Evolutionary conservation across 2,329 filamentous ascomycete species (phyloP).

Genomic region (Sporothrix dimorphospora): DNA sequence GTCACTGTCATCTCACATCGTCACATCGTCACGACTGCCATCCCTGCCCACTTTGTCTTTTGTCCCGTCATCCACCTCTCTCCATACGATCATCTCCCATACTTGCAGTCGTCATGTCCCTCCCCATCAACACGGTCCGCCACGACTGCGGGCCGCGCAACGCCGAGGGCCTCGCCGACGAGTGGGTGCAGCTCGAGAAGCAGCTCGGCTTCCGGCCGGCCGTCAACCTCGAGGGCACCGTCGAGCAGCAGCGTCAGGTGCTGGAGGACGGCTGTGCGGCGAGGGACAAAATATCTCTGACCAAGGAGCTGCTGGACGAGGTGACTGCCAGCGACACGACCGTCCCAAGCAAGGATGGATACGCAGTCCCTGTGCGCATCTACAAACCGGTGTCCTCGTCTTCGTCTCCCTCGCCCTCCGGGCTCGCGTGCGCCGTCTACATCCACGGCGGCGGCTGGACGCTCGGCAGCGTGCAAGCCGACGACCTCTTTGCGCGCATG

Average conservation of each 20-base stretch:
- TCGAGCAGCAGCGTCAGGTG: neutral
- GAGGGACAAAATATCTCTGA: neutral
- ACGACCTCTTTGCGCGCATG: slow-evolving; percentile 6
- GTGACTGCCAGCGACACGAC: neutral
- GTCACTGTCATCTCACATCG: neutral
- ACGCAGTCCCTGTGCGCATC: neutral
- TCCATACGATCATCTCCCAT: too few species aligned
- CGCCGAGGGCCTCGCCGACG: neutral
- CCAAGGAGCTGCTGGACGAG: neutral
- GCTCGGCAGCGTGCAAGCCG: neutral
- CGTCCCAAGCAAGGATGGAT: neutral
- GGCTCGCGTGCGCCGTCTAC: neutral
- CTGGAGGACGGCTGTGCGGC: neutral
- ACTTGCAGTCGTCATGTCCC: too few species aligned
- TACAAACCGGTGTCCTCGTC: neutral
- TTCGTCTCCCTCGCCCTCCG: neutral
- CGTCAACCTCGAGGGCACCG: slow-evolving; percentile 1
- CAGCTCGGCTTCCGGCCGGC: slow-evolving; percentile 20
- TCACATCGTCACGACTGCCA: neutral
- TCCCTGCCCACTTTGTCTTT: neutral
- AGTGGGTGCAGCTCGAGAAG: slow-evolving; percentile 20
- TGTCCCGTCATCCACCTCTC: too few species aligned
- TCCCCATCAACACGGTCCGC: neutral
- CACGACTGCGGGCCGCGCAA: slow-evolving; percentile 6
- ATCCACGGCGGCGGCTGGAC: slow-evolving; percentile 10